Conservation (phyloP, 345 rosid species). For the Gossypium bickii region DNA sequence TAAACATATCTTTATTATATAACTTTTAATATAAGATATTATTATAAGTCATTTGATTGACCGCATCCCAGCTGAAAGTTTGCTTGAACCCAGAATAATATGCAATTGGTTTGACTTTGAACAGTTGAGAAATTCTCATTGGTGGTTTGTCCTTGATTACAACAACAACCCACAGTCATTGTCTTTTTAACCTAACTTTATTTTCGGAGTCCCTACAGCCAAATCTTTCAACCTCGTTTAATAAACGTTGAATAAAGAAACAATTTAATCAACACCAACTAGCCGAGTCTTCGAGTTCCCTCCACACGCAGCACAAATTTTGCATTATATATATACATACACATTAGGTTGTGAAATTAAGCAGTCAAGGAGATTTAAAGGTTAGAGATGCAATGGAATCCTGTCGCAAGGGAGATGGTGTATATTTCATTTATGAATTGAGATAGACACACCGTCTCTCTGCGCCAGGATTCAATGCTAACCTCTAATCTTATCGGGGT, state of each 20-base stretch:
- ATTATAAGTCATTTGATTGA: too few species aligned
- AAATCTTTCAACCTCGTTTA: not conserved
- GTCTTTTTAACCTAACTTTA: not conserved
- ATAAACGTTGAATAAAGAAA: too few species aligned
- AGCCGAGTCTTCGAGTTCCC: not conserved
- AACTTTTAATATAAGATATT: too few species aligned
- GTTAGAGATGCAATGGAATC: not conserved
- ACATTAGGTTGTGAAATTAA: not conserved
- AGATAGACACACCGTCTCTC: not conserved
- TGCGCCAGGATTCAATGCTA: conserved; percentile 1
- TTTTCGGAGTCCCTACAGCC: not conserved
- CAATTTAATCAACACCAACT: not conserved
- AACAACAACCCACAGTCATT: not conserved
- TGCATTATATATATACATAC: not conserved
- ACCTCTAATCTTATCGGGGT: conserved; percentile 2
- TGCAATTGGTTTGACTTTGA: too few species aligned
- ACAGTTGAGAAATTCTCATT: too few species aligned
- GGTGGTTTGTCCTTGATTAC: not conserved
- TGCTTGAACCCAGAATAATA: too few species aligned
- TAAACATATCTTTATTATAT: too few species aligned
- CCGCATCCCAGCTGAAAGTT: too few species aligned
- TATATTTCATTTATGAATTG: not conserved
- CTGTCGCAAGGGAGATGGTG: conserved; percentile 20
- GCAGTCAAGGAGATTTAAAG: not conserved
- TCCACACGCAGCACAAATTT: not conserved